Conservation (phyloP, 352 stramenopile genomes). For the Pythium insidiosum region DNA sequence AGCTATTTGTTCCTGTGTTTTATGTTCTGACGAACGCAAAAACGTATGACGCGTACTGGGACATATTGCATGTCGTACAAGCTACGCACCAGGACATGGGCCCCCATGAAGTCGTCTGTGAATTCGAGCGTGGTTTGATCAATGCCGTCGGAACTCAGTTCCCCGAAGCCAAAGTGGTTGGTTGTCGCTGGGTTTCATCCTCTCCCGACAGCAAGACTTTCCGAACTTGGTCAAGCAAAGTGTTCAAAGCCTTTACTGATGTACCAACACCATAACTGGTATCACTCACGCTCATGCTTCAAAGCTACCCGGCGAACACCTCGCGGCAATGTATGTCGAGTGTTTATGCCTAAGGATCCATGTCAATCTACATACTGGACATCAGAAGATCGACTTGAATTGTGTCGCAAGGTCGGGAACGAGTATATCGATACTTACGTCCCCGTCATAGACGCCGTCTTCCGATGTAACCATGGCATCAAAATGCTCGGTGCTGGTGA, state of each 20-base stretch:
- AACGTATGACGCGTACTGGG: constrained; percentile 13
- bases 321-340: constrained; percentile 1
- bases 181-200: no score
- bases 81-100: no score
- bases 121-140: no score
- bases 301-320: constrained; percentile 2
- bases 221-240: no score
- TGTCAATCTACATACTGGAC: neutral
- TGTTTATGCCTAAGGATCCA: constrained; percentile 8
- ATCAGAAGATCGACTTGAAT: neutral
- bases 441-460: neutral
- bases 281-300: constrained; percentile 1
- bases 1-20: constrained; percentile 11
- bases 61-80: no score
- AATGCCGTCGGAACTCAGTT: no score
- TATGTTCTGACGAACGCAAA: constrained; percentile 8
- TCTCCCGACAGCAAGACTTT: no score
- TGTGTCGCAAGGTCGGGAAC: neutral
- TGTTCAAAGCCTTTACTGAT: no score
- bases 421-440: constrained; percentile 6
- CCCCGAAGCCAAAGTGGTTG: no score
- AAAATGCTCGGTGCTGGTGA: no score
- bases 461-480: constrained; percentile 7
- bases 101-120: no score
- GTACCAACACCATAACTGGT: no score